phyloP scores from a whole-genome alignment of 768 basidiomycete genomes.

The Nidularia pulvinata region DNA sequence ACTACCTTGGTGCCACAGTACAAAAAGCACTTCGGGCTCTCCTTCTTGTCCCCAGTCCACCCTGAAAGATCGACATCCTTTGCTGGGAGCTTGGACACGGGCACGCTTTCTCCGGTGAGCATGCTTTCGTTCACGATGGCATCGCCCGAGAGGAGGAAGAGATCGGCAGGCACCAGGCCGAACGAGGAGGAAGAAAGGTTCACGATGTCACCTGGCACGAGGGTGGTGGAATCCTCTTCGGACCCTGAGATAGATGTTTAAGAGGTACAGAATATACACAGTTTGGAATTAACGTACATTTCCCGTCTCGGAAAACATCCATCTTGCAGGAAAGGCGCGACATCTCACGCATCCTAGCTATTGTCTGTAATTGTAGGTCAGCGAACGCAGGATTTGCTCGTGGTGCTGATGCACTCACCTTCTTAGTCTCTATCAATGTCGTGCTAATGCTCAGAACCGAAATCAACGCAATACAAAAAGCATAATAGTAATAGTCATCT shows the following conservation, averaged over 20 bases:
- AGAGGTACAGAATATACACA: not conserved
- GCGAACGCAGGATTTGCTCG: not conserved
- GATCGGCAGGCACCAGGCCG: constrained; percentile 81
- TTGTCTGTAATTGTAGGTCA: constrained; percentile 56
- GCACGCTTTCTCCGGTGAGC: constrained; percentile 98
- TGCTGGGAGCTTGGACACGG: constrained; percentile 87
- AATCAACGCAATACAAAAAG: constrained; percentile 94
- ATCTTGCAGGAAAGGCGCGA: constrained; percentile 86
- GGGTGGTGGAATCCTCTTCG: constrained; percentile 67
- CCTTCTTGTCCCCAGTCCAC: constrained; percentile 73
- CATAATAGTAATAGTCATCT: constrained; percentile 97
- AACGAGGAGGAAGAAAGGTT: constrained; percentile 82
- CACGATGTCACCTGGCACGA: constrained; percentile 93
- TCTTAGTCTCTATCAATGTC: constrained; percentile 91
- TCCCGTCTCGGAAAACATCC: constrained; percentile 63
- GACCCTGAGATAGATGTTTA: constrained; percentile 48
- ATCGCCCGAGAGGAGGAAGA: constrained; percentile 92
- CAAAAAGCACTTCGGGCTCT: constrained; percentile 80
- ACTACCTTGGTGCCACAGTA: constrained; percentile 93
- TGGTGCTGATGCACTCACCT: too few species aligned
- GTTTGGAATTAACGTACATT: constrained; percentile 52
- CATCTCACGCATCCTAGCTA: constrained; percentile 95
- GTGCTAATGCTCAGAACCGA: constrained; percentile 81
- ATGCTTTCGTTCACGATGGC: constrained; percentile 99
- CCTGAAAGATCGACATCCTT: constrained; percentile 74